Conservation (phyloP, 164 flowering plant species). For the Liriodendron chinense region DNA sequence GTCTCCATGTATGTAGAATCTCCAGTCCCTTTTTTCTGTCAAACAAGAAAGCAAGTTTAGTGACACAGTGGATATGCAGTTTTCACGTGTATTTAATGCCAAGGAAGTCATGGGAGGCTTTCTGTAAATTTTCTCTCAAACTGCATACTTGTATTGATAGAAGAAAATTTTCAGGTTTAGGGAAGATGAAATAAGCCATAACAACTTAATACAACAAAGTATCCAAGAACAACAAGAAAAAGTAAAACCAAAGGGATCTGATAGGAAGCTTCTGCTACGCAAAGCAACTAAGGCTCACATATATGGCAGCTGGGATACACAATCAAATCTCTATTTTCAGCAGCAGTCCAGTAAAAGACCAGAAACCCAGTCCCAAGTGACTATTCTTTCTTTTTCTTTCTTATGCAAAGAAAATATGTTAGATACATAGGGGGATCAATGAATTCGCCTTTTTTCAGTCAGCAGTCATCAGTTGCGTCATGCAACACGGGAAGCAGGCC, state of each 20-base stretch:
- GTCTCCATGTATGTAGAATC: too few species aligned
- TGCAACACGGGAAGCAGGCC: slow-evolving; percentile 87
- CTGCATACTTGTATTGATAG: not conserved
- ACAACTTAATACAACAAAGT: slow-evolving; percentile 9
- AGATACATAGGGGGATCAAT: slow-evolving; percentile 14
- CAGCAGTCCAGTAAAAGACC: slow-evolving; percentile 15
- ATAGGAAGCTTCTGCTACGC: slow-evolving; percentile 4
- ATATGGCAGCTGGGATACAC: slow-evolving; percentile 9
- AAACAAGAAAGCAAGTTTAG: too few species aligned
- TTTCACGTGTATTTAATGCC: not conserved
- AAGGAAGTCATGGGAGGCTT: not conserved
- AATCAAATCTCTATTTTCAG: slow-evolving; percentile 16
- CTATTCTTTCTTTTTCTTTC: not conserved
- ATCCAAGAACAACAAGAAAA: slow-evolving; percentile 7
- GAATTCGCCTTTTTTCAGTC: slow-evolving; percentile 30
- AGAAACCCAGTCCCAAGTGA: slow-evolving; percentile 9
- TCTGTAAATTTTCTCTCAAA: not conserved
- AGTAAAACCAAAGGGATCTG: slow-evolving; percentile 8
- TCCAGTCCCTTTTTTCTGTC: not conserved
- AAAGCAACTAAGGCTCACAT: slow-evolving; percentile 7
- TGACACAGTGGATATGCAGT: not conserved
- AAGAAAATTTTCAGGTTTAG: slow-evolving; percentile 6
- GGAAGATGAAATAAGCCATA: not conserved
- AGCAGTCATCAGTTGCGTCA: slow-evolving; percentile 67
- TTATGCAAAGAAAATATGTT: slow-evolving; percentile 18